Conservation (phyloP, 2,329 filamentous ascomycete genomes). For the Sporothrix phasma region DNA sequence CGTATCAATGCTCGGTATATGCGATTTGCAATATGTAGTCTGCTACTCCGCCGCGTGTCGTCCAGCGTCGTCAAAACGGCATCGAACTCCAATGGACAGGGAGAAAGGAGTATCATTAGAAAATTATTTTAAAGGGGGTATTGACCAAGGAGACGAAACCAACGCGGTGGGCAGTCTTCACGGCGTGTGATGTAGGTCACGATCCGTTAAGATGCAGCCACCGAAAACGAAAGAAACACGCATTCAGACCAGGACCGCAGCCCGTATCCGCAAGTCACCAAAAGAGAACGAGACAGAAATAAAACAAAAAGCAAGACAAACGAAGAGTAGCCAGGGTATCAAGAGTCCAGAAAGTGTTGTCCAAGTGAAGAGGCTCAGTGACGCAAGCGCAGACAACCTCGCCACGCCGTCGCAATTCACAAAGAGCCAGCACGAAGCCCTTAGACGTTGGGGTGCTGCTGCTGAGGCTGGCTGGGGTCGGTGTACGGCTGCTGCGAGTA, state of each 20-base stretch:
- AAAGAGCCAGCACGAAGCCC: too few species aligned
- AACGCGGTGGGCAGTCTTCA: background rate
- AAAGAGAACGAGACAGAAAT: background rate
- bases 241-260: background rate
- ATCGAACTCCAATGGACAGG: too few species aligned
- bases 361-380: background rate
- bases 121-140: background rate
- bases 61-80: too few species aligned
- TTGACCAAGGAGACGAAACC: background rate
- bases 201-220: background rate
- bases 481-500: conserved; percentile 3
- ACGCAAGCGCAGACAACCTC: too few species aligned
- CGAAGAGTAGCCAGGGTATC: background rate
- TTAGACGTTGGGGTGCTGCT: conserved; percentile 25
- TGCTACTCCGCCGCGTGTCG: too few species aligned
- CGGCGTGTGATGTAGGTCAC: too few species aligned
- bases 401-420: too few species aligned
- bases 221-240: conserved; percentile 22
- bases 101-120: background rate
- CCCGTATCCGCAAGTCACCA: background rate
- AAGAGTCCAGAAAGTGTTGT: background rate
- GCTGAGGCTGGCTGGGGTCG: background rate
- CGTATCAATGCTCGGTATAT: too few species aligned
- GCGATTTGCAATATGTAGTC: too few species aligned
- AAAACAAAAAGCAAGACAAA: too few species aligned